Conservation (phyloP, 768 basidiomycete genomes). For the Suillus occidentalis region DNA sequence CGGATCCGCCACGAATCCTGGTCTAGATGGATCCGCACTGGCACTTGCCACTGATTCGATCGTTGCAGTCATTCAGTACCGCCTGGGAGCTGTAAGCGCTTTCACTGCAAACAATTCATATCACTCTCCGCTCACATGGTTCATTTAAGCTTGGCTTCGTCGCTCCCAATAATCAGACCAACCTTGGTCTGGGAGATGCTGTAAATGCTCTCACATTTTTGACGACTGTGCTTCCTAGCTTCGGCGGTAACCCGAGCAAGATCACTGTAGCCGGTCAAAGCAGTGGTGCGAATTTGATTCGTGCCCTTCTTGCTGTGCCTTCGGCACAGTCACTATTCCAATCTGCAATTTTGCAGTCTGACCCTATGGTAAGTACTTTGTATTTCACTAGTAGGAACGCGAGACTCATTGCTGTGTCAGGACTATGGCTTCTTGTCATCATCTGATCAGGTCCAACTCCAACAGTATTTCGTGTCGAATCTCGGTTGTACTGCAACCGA, state of each 20-base stretch:
- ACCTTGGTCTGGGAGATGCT: constrained; percentile 70
- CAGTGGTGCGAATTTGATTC: constrained; percentile 74
- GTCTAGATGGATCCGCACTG: constrained; percentile 75
- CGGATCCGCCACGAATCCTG: constrained; percentile 71
- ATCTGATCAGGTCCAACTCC: constrained; percentile 53
- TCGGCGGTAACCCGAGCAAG: constrained; percentile 64
- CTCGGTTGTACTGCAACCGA: constrained; percentile 47
- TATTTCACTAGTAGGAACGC: not conserved
- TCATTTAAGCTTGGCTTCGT: constrained; percentile 67
- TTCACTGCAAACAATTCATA: not conserved
- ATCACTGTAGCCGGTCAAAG: constrained; percentile 84
- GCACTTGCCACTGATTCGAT: constrained; percentile 71
- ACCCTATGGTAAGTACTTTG: constrained; percentile 66
- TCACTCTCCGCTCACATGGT: not conserved
- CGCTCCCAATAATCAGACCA: constrained; percentile 67
- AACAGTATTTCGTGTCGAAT: constrained; percentile 49
- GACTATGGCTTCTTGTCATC: constrained; percentile 69
- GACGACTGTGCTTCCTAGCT: constrained; percentile 52
- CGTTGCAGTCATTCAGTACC: constrained; percentile 81
- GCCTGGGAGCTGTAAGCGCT: constrained; percentile 68
- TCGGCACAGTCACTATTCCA: constrained; percentile 71
- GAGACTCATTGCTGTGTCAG: constrained; percentile 34
- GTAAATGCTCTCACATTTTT: constrained; percentile 67
- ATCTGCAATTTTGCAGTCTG: constrained; percentile 81
- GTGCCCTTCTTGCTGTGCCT: constrained; percentile 72